Percentiles rank a stretch among this genome's conserved stretches.
These are phyloP conservation scores for Penicillium sp. DNA, from an alignment of 2,329 filamentous ascomycete species.

Conservation along the genomic window DNA sequence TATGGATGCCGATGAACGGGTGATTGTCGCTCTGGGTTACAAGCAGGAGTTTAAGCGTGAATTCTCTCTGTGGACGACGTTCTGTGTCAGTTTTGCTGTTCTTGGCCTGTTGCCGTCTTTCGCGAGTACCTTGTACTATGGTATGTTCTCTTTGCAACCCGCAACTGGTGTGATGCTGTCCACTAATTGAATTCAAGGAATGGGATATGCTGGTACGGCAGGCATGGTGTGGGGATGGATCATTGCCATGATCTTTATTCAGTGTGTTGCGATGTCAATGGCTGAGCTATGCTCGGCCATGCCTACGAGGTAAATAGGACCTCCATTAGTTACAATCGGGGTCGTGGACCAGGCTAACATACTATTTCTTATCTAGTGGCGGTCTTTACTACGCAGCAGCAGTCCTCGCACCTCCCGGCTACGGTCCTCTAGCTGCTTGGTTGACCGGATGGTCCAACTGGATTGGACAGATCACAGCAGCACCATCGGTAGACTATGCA, in stretches of 20 bases:
- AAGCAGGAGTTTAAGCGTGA: conserved; percentile 72
- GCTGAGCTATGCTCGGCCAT: conserved; percentile 75
- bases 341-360: not conserved
- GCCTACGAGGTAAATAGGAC: conserved; percentile 62
- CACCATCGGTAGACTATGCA: conserved; percentile 71
- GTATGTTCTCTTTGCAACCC: conserved; percentile 44
- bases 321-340: not conserved
- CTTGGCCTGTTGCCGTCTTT: conserved; percentile 74
- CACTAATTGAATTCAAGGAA: conserved; percentile 37
- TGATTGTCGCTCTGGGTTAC: conserved; percentile 55
- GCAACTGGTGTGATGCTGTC: conserved; percentile 5
- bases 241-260: conserved; percentile 73
- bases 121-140: conserved; percentile 74
- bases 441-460: conserved; percentile 74
- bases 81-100: conserved; percentile 76
- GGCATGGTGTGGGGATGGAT: conserved; percentile 81
- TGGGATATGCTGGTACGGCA: conserved; percentile 62
- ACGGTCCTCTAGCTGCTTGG: conserved; percentile 71
- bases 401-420: conserved; percentile 70
- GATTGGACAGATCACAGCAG: conserved; percentile 70
- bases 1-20: conserved; percentile 50
- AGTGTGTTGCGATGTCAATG: conserved; percentile 71
- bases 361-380: conserved; percentile 51
- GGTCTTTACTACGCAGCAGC: conserved; percentile 77
- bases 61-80: conserved; percentile 75